Percentiles rank a stretch among this genome's conserved stretches.
Evolutionary conservation across 768 basidiomycete genomes (phyloP).

Genomic region (Leucocoprinus leucothites): DNA sequence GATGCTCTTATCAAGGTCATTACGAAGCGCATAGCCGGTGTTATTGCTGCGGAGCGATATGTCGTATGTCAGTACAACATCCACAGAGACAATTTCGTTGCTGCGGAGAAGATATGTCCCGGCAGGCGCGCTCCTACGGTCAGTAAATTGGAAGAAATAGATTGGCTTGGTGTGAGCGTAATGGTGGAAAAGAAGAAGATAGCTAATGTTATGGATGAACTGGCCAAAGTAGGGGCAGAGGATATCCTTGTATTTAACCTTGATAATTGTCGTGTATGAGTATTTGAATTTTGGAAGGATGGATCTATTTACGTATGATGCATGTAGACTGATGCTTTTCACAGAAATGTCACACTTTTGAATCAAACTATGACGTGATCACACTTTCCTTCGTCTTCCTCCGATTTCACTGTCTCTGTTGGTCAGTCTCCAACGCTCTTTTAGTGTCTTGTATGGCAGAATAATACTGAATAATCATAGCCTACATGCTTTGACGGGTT

Average conservation of each 20-base stretch:
- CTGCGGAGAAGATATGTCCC: conserved; percentile 74
- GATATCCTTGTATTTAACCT: conserved; percentile 89
- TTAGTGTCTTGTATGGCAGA: neutral
- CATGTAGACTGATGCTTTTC: no score
- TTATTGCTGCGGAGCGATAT: conserved; percentile 83
- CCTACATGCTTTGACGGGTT: no score
- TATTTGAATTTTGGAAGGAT: conserved; percentile 24
- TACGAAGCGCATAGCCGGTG: conserved; percentile 86
- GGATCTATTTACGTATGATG: neutral
- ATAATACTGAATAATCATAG: neutral
- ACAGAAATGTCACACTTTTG: no score
- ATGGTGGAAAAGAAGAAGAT: conserved; percentile 86
- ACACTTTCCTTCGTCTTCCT: no score
- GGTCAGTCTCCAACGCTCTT: neutral
- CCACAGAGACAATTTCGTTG: conserved; percentile 53
- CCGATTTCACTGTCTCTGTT: neutral
- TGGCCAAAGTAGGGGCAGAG: conserved; percentile 81
- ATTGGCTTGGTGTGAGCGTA: conserved; percentile 88
- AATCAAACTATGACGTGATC: neutral
- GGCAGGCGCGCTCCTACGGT: conserved; percentile 90
- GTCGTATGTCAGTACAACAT: conserved; percentile 94
- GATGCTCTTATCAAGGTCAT: conserved; percentile 72
- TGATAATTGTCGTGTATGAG: conserved; percentile 89
- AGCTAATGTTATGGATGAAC: conserved; percentile 86
- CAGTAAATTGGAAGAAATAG: conserved; percentile 73